Conservation (phyloP, 1,139 yeast genomes). For the Scheffersomyces titani region DNA sequence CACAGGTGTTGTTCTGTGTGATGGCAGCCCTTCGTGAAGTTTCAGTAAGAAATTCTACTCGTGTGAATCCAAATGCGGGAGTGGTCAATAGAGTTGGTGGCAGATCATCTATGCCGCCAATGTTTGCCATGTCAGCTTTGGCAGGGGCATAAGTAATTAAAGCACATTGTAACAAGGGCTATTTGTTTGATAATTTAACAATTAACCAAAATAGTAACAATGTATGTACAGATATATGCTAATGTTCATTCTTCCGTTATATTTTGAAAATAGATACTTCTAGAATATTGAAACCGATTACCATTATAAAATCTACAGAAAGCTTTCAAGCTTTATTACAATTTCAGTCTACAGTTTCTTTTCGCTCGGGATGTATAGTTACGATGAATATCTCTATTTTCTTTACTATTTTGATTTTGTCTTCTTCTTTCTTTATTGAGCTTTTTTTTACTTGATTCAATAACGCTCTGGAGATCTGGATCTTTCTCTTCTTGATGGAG, state of each 20-base stretch:
- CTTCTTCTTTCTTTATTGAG: neutral
- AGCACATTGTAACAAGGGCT: neutral
- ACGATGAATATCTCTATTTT: neutral
- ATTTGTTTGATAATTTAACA: too few species aligned
- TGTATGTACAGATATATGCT: too few species aligned
- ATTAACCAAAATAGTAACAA: neutral
- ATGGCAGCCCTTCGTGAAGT: conserved; percentile 36
- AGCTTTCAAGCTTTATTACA: neutral
- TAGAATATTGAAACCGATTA: too few species aligned
- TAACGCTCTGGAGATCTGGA: conserved; percentile 45
- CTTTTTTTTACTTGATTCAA: conserved; percentile 4
- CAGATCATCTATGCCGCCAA: neutral
- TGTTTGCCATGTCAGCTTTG: neutral
- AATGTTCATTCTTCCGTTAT: too few species aligned
- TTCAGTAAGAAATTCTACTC: conserved; percentile 24
- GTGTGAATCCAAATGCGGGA: conserved; percentile 1
- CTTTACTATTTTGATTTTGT: neutral
- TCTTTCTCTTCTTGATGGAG: conserved; percentile 36
- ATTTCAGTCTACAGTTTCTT: neutral
- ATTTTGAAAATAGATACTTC: too few species aligned
- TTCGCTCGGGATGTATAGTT: neutral
- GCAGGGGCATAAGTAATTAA: neutral
- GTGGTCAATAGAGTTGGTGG: neutral
- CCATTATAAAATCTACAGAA: too few species aligned
- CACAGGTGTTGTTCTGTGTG: conserved; percentile 32